Percentiles rank a stretch among this genome's conserved stretches.
phyloP scores from a whole-genome alignment of 495 filamentous ascomycete species.

The Lepraria neglecta region DNA sequence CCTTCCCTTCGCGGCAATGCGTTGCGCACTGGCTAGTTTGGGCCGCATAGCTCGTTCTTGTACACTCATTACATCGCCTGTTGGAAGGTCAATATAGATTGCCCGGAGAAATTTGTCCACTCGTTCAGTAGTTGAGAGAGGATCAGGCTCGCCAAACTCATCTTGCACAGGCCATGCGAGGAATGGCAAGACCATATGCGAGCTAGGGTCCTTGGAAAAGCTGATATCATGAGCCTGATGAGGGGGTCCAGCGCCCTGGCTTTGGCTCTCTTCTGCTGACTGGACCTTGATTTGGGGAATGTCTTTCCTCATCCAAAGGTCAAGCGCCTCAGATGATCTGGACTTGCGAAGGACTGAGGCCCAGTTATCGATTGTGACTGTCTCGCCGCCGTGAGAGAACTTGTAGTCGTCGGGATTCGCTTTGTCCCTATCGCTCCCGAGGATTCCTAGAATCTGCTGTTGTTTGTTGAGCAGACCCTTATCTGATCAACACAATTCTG shows the following conservation, averaged over 20 bases:
- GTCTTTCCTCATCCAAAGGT: constrained; percentile 19
- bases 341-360: neutral
- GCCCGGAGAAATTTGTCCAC: constrained; percentile 14
- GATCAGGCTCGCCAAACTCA: constrained; percentile 17
- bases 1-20: neutral
- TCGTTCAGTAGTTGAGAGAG: neutral
- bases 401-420: constrained; percentile 2
- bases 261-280: neutral
- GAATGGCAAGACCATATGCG: constrained; percentile 13
- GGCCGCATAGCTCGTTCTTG: neutral
- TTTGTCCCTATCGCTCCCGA: neutral
- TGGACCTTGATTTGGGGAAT: constrained; percentile 11
- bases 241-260: neutral
- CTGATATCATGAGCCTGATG: neutral
- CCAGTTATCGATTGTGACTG: constrained; percentile 2
- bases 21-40: too few relatives aligned
- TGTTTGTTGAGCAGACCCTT: constrained; percentile 14
- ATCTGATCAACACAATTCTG: neutral
- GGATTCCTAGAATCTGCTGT: constrained; percentile 1
- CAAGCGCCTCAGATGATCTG: neutral
- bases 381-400: neutral
- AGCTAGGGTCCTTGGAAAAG: neutral
- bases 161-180: constrained; percentile 16
- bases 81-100: constrained; percentile 8
- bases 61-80: neutral